A percentile compares a stretch with the other conserved stretches of the same genome.
phyloP scores from a whole-genome alignment of 768 basidiomycete species.

The Suillus paluster region DNA sequence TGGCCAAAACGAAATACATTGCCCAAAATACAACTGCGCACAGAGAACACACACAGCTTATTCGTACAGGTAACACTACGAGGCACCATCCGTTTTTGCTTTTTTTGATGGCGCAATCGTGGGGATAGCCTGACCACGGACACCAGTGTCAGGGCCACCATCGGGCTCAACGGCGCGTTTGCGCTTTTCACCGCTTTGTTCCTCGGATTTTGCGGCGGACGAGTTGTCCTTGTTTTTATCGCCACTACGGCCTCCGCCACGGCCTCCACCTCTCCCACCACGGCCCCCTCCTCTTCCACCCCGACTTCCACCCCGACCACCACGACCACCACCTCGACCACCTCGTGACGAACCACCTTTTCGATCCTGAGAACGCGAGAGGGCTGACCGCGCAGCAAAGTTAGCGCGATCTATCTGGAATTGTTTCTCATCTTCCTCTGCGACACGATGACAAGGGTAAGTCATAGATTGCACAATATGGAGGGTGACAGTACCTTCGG shows the following conservation, averaged over 20 bases:
- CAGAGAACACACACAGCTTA: neutral
- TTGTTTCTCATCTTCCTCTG: conserved; percentile 72
- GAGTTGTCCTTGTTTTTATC: conserved; percentile 19
- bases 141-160: conserved; percentile 70
- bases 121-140: conserved; percentile 67
- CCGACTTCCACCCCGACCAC: conserved; percentile 36
- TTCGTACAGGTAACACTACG: neutral
- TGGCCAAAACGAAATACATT: neutral
- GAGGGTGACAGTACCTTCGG: conserved; percentile 51
- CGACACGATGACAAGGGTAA: conserved; percentile 11
- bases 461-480: conserved; percentile 2
- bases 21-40: conserved; percentile 16
- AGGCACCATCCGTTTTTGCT: conserved; percentile 43
- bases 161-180: conserved; percentile 81
- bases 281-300: no score
- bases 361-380: conserved; percentile 43
- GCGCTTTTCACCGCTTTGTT: conserved; percentile 69
- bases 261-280: no score
- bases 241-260: conserved; percentile 17
- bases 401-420: conserved; percentile 79
- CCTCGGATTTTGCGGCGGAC: conserved; percentile 39
- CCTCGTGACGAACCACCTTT: conserved; percentile 45
- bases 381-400: conserved; percentile 57
- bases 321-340: conserved; percentile 38
- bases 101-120: conserved; percentile 44